Conservation (phyloP, 495 filamentous ascomycete species). For the Penicillium paradoxum region DNA sequence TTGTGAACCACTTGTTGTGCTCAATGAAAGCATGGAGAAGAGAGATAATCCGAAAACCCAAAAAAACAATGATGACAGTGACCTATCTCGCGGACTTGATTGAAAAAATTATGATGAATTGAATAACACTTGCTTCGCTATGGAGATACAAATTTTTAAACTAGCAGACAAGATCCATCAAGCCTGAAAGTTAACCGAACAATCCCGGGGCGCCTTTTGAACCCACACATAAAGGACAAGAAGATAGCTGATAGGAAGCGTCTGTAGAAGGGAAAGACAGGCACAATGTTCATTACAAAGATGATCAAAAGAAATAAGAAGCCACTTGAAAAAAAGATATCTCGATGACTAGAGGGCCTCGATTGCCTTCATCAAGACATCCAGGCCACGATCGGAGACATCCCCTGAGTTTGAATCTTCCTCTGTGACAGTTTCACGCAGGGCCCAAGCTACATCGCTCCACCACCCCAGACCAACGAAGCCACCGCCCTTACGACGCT, state of each 20-base stretch:
- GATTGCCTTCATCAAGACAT: constrained; percentile 72
- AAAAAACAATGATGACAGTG: background rate
- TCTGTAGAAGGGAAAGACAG: background rate
- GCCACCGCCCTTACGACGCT: constrained; percentile 66
- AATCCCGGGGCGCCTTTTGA: background rate
- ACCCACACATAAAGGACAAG: background rate
- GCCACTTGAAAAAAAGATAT: constrained; percentile 1
- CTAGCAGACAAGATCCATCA: background rate
- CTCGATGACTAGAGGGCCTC: constrained; percentile 56
- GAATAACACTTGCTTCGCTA: background rate
- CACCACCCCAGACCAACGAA: constrained; percentile 82
- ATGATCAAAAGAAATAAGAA: background rate
- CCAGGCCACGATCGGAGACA: constrained; percentile 50
- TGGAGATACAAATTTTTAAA: background rate
- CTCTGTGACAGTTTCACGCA: constrained; percentile 51
- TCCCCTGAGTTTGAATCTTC: constrained; percentile 40
- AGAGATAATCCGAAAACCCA: too few species aligned
- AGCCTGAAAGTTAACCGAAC: background rate
- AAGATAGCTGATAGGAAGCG: background rate
- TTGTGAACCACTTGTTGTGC: too few species aligned
- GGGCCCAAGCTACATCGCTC: constrained; percentile 84
- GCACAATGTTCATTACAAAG: background rate
- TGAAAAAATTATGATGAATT: background rate
- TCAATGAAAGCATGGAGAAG: too few species aligned
- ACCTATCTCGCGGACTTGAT: background rate